Percentiles rank a stretch among this genome's conserved stretches.
Evolutionary conservation across 176 grass and related monocot species (phyloP).

Genomic region (Oryza meridionalis): DNA sequence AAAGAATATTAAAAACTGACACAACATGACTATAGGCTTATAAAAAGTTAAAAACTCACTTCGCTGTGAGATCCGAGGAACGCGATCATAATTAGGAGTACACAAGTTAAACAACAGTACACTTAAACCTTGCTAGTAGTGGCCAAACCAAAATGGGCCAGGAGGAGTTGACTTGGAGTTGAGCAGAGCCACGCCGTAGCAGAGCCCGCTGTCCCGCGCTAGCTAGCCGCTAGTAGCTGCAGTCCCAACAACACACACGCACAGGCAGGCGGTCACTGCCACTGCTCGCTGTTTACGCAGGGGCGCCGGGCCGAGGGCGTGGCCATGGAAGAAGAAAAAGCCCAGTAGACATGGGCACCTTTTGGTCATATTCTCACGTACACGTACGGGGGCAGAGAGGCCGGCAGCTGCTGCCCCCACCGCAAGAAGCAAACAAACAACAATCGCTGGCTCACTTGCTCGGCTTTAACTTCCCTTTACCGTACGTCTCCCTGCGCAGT

Average conservation of each 20-base stretch:
- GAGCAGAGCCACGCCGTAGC: too few relatives aligned
- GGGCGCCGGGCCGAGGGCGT: neutral
- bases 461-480: neutral
- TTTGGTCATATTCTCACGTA: constrained; percentile 29
- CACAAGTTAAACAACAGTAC: too few relatives aligned
- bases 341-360: neutral
- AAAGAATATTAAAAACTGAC: too few relatives aligned
- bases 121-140: neutral
- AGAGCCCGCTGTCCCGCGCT: too few relatives aligned
- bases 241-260: too few relatives aligned
- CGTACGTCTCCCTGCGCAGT: neutral
- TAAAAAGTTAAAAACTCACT: too few relatives aligned
- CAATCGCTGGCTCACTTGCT: neutral
- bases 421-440: constrained; percentile 39
- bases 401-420: constrained; percentile 12
- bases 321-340: neutral
- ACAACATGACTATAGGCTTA: too few relatives aligned
- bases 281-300: neutral
- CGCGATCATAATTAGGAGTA: too few relatives aligned
- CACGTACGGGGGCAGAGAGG: neutral
- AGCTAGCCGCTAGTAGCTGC: too few relatives aligned
- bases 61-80: too few relatives aligned
- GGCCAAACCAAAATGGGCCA: neutral
- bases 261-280: too few relatives aligned
- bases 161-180: neutral